phyloP scores from a whole-genome alignment of 345 rosid genomes.

The Isatis tinctoria region DNA sequence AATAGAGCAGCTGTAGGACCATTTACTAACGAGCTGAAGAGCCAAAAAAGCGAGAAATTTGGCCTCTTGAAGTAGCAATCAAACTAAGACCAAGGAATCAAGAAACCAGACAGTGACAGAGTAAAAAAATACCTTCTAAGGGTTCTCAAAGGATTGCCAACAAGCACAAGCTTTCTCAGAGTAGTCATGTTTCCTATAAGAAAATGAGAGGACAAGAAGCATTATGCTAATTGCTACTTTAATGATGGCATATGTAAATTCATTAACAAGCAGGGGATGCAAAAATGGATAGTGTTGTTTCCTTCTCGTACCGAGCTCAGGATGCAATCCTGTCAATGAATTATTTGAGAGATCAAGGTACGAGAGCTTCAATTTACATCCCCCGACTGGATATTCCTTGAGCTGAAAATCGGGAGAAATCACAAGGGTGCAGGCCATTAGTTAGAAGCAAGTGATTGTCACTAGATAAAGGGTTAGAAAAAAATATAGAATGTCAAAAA shows the following conservation, averaged over 20 bases:
- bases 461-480: neutral
- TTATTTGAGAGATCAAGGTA: slow-evolving; percentile 93
- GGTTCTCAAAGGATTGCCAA: slow-evolving; percentile 86
- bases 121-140: slow-evolving; percentile 59
- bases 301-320: slow-evolving; percentile 72
- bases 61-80: slow-evolving; percentile 15
- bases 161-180: slow-evolving; percentile 66
- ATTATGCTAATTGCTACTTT: neutral
- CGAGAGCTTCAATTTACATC: slow-evolving; percentile 64
- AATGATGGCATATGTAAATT: neutral
- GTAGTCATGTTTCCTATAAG: slow-evolving; percentile 74
- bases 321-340: slow-evolving; percentile 78
- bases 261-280: slow-evolving; percentile 9
- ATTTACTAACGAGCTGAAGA: slow-evolving; percentile 72
- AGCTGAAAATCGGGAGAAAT: slow-evolving; percentile 45
- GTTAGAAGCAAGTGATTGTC: neutral
- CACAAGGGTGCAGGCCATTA: neutral
- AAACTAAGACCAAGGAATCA: neutral
- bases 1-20: slow-evolving; percentile 86
- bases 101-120: slow-evolving; percentile 6
- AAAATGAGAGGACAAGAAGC: neutral
- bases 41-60: neutral
- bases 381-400: slow-evolving; percentile 79
- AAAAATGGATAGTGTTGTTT: slow-evolving; percentile 9
- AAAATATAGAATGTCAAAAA: neutral